Evolutionary conservation across 768 basidiomycete species (phyloP), one percentile per base, ranked within the genome.

Genomic region (Rhizopogon rudus): DNA sequence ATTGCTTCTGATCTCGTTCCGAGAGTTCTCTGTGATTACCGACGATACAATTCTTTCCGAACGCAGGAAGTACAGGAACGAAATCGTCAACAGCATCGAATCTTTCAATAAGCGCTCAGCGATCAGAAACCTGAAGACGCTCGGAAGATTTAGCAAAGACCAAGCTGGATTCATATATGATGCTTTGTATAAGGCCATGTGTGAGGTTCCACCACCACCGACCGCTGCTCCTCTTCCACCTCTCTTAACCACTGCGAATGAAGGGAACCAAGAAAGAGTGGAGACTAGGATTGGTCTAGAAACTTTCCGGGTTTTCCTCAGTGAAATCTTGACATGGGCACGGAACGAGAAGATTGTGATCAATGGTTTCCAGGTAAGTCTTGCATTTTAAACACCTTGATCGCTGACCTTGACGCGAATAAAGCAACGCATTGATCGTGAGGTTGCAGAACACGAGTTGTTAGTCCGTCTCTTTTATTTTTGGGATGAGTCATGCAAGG

Each of bases 21-120:
- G 97, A 54, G 97, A 99, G 67, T 98, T 99, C 68, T 88, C 92
- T 4, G 81, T 93, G 58, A 97, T 99, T 69, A 93, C 93, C 0
- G 96, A 98, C 62, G 97, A 98, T 9, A 88, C 89, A 16, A 98
- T 99, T 63, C 81, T 82, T 14, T 77, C 81, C 12, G 97, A 99
- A 70, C 86, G 97, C 22, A 82, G 82, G 58, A 82, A 87, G 46
- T 93, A 90, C 75, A 81, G 96, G 46, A 81, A 84, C 35, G 94
- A 98, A 65, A 89, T 99, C 57, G 84, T 97, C 40, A 84, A 91
- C 65, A 91, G 84, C 62, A 93, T 99, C 59, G 97, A 99, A 73
- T 83, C 81, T 3, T 99, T 98, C 72, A 87, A 93, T 16, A 98
- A 94, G 68, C 87, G 97, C 8, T 83, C 93, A 0, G 89, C 95